Percentiles rank a stretch among this genome's conserved stretches.
phyloP scores from a whole-genome alignment of 1,139 yeast species.

The Kodamaea derodonti region DNA sequence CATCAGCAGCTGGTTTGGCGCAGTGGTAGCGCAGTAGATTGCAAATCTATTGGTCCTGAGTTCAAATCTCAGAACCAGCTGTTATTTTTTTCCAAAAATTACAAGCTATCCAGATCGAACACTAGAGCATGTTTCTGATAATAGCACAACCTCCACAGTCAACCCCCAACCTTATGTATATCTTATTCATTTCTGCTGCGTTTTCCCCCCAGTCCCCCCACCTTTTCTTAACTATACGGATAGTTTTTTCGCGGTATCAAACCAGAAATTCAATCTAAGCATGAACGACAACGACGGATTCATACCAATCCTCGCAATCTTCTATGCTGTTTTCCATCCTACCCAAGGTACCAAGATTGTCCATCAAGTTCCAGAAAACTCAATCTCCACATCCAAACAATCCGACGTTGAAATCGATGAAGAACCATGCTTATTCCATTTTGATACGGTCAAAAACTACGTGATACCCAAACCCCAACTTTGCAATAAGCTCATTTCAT shows the following conservation, averaged over 20 bases:
- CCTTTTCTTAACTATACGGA: no score
- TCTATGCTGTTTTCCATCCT: constrained; percentile 91
- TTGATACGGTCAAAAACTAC: constrained; percentile 83
- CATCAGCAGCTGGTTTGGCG: constrained; percentile 41
- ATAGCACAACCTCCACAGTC: no score
- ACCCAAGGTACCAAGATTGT: constrained; percentile 94
- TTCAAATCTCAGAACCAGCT: constrained; percentile 49
- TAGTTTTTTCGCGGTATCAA: no score
- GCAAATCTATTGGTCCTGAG: constrained; percentile 55
- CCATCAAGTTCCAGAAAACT: constrained; percentile 79
- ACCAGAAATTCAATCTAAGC: no score
- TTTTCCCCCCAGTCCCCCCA: no score
- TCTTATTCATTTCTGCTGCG: no score
- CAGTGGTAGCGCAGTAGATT: constrained; percentile 57
- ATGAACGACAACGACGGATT: constrained; percentile 56
- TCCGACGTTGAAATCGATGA: constrained; percentile 5
- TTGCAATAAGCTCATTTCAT: constrained; percentile 75
- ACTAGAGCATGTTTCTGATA: no score
- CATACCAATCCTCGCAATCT: constrained; percentile 79
- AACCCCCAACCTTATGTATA: no score
- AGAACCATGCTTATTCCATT: constrained; percentile 55
- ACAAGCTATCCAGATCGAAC: background rate
- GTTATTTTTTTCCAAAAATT: constrained; percentile 11
- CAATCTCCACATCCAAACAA: constrained; percentile 26
- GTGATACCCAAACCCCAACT: constrained; percentile 90